A percentile compares a stretch with the other conserved stretches of the same genome.
phyloP scores from a whole-genome alignment of 2,329 filamentous ascomycete genomes.

The Sarocladium kiliense region DNA sequence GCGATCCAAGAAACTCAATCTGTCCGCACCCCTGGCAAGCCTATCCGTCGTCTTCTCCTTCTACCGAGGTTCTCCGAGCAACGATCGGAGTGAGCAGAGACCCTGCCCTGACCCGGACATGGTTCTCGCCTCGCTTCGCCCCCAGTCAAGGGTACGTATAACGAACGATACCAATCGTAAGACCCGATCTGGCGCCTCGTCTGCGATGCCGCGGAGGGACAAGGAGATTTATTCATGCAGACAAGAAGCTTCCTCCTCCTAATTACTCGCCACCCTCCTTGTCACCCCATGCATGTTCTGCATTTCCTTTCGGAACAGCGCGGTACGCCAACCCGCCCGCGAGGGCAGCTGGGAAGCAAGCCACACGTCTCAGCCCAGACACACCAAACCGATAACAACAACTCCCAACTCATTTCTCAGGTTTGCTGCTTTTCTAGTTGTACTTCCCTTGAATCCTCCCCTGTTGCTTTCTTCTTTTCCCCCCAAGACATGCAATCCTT shows the following conservation, averaged over 20 bases:
- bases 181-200: background rate
- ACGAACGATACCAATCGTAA: no score
- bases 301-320: background rate
- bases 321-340: background rate
- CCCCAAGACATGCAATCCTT: no score
- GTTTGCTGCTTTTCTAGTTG: background rate
- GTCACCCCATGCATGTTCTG: background rate
- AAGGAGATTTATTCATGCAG: background rate
- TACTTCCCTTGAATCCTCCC: background rate
- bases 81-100: background rate
- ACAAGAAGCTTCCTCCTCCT: background rate
- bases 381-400: background rate
- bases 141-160: no score
- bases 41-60: no score
- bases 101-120: background rate
- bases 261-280: background rate
- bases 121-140: background rate
- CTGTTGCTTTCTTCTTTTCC: background rate
- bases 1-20: background rate
- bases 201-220: background rate
- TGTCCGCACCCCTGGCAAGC: background rate
- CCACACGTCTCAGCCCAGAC: constrained; percentile 8
- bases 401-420: background rate
- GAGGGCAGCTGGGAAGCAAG: background rate
- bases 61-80: background rate